Conservation (phyloP, 768 basidiomycete species). For the Kwoniella botswanensis region DNA sequence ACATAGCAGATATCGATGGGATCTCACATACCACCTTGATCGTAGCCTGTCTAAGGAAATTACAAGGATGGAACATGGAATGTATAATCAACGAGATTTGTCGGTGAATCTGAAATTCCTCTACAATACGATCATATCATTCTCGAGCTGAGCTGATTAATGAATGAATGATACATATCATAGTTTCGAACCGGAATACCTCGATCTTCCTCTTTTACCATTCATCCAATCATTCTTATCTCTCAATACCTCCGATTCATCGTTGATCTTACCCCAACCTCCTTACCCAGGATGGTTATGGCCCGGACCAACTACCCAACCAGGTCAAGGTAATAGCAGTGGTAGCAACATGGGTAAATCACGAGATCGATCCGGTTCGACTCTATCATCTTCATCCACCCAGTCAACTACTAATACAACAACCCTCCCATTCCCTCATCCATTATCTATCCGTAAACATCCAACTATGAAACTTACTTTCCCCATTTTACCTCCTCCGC, state of each 20-base stretch:
- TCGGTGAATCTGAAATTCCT: constrained; percentile 28
- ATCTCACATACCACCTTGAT: constrained; percentile 52
- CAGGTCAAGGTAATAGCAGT: neutral
- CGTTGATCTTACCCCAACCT: constrained; percentile 34
- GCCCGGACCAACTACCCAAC: constrained; percentile 22
- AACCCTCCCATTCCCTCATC: constrained; percentile 43
- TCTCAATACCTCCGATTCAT: constrained; percentile 2
- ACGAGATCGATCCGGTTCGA: constrained; percentile 1
- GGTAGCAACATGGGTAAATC: neutral
- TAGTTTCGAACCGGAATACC: constrained; percentile 51
- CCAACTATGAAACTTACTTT: constrained; percentile 48
- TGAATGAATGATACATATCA: neutral
- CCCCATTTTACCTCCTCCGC: constrained; percentile 27
- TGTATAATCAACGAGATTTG: constrained; percentile 46
- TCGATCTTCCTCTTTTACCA: constrained; percentile 42
- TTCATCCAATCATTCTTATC: constrained; percentile 45
- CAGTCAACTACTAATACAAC: neutral
- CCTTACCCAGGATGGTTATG: constrained; percentile 49
- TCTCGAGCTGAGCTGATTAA: neutral
- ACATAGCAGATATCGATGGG: constrained; percentile 50
- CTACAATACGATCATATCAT: neutral
- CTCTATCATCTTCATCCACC: neutral
- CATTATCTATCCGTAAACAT: constrained; percentile 36
- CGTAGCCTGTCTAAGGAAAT: constrained; percentile 47
- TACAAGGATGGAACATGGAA: constrained; percentile 51